Conservation (phyloP, 164 flowering plant genomes). For the Piper longum region DNA sequence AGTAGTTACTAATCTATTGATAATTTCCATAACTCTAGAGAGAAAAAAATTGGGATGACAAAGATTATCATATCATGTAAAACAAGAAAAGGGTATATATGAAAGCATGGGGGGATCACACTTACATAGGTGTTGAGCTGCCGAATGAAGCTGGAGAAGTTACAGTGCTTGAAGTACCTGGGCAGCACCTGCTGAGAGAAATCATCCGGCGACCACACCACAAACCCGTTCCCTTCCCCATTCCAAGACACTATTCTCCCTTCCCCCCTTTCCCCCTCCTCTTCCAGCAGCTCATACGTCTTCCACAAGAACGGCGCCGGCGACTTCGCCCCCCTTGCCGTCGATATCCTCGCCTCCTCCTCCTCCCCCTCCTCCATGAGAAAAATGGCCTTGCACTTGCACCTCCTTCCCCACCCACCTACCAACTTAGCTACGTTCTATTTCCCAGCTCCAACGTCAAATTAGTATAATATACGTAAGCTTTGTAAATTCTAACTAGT, state of each 20-base stretch:
- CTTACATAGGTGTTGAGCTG: slow-evolving; percentile 63
- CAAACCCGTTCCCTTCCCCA: slow-evolving; percentile 35
- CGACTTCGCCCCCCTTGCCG: slow-evolving; percentile 9
- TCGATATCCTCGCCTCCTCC: not conserved
- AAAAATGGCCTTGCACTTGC: not conserved
- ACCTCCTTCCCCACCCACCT: not conserved
- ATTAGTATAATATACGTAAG: no score
- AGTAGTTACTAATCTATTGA: no score
- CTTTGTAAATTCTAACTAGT: no score
- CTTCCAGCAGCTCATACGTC: slow-evolving; percentile 42
- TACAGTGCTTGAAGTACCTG: slow-evolving; percentile 55
- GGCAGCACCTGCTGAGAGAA: slow-evolving; percentile 44
- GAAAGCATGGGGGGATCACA: not conserved
- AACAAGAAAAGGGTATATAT: no score
- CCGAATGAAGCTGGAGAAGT: slow-evolving; percentile 61
- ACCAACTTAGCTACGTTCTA: not conserved
- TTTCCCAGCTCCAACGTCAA: no score
- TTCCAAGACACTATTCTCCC: slow-evolving; percentile 40
- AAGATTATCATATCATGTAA: no score
- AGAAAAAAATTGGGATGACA: no score
- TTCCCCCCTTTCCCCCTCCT: slow-evolving; percentile 21
- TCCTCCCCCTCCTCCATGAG: not conserved
- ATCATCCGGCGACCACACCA: slow-evolving; percentile 53
- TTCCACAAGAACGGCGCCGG: slow-evolving; percentile 48
- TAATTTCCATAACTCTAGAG: no score